These are phyloP conservation scores for Oleoguttula mirabilis DNA, from an alignment of 495 filamentous ascomycete genomes.

Conservation along the genomic window DNA sequence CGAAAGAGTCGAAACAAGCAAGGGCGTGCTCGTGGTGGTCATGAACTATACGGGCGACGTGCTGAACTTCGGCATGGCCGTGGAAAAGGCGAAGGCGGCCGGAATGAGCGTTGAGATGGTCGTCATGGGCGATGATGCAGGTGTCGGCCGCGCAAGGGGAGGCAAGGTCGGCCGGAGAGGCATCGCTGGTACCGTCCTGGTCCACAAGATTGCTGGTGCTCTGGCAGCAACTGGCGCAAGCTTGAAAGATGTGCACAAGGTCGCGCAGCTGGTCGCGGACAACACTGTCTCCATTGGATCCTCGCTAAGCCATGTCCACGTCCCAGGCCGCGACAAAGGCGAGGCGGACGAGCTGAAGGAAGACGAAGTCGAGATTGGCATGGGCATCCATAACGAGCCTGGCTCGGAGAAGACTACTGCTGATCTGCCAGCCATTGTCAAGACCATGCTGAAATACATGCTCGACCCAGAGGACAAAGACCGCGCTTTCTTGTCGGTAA, in stretches of 20 bases:
- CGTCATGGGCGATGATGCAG: constrained; percentile 89
- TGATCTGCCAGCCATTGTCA: constrained; percentile 57
- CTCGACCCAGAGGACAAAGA: constrained; percentile 70
- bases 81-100: constrained; percentile 79
- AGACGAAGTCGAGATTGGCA: constrained; percentile 83
- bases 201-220: constrained; percentile 81
- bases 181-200: constrained; percentile 79
- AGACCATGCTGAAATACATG: constrained; percentile 68
- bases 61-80: constrained; percentile 87
- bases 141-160: constrained; percentile 67
- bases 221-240: constrained; percentile 55
- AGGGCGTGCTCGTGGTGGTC: constrained; percentile 60
- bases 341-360: constrained; percentile 43
- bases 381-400: constrained; percentile 97
- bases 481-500: constrained; percentile 62
- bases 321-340: constrained; percentile 56
- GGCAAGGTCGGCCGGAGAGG: constrained; percentile 89
- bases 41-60: constrained; percentile 68
- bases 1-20: constrained; percentile 52
- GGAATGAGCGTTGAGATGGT: constrained; percentile 82
- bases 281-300: constrained; percentile 83
- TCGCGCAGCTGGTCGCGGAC: constrained; percentile 57
- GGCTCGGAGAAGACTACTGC: constrained; percentile 61
- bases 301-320: constrained; percentile 79
- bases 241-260: constrained; percentile 54